A percentile compares a stretch with the other conserved stretches of the same genome.
Conservation (phyloP, 768 basidiomycete species). For the Leccinum barrowsii region DNA sequence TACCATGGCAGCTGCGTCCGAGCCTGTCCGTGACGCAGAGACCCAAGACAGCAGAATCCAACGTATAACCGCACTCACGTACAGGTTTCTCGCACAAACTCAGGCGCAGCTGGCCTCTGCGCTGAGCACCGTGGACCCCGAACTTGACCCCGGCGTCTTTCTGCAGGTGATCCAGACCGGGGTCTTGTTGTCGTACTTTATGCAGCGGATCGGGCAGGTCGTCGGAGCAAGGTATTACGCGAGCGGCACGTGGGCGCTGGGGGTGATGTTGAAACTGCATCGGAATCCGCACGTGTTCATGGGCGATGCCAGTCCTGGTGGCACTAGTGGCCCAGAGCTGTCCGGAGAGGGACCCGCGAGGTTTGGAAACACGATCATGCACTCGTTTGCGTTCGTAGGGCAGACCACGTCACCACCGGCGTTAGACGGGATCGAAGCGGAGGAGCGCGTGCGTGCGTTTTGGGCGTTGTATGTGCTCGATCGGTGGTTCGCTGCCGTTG, state of each 20-base stretch:
- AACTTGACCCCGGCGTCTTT: slow-evolving; percentile 35
- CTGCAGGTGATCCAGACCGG: slow-evolving; percentile 59
- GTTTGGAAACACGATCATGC: neutral
- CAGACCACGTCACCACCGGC: slow-evolving; percentile 29
- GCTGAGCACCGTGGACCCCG: slow-evolving; percentile 37
- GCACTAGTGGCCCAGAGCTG: neutral
- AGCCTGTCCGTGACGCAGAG: slow-evolving; percentile 31
- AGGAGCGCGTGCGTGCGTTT: slow-evolving; percentile 38
- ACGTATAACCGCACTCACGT: neutral
- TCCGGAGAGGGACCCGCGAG: neutral
- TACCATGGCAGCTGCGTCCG: slow-evolving; percentile 39
- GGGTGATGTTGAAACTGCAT: slow-evolving; percentile 46
- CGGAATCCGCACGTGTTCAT: slow-evolving; percentile 12
- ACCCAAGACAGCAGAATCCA: slow-evolving; percentile 8
- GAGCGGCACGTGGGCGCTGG: slow-evolving; percentile 45
- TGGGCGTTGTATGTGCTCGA: slow-evolving; percentile 37
- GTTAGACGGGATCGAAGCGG: slow-evolving; percentile 31
- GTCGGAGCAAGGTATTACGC: slow-evolving; percentile 60
- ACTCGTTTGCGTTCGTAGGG: slow-evolving; percentile 10
- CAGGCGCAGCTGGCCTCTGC: slow-evolving; percentile 44
- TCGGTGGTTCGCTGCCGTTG: slow-evolving; percentile 29
- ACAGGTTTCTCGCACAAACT: slow-evolving; percentile 43
- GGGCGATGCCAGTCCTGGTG: neutral
- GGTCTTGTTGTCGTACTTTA: slow-evolving; percentile 62
- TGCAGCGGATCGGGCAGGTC: slow-evolving; percentile 55